Percentiles rank a stretch among this genome's conserved stretches.
These are phyloP conservation scores for Narthecium ossifragum DNA, from an alignment of 106 monocot genomes.

Conservation along the genomic window DNA sequence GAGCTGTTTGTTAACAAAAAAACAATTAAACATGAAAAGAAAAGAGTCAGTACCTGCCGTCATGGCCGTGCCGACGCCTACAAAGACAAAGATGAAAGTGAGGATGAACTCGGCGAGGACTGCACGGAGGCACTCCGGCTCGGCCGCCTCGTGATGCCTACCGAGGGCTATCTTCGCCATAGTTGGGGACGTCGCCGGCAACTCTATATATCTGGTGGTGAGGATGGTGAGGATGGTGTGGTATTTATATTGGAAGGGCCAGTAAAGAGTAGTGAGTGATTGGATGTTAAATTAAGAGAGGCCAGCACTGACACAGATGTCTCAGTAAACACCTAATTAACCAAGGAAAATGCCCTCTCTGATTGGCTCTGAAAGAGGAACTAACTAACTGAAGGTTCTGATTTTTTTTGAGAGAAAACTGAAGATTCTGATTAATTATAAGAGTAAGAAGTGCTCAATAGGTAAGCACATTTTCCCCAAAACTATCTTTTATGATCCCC, in stretches of 20 bases:
- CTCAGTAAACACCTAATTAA: no score
- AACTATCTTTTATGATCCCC: no score
- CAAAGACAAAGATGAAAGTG: slow-evolving; percentile 81
- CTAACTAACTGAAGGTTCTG: no score
- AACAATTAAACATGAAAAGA: not conserved
- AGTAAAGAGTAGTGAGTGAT: not conserved
- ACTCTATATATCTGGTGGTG: not conserved
- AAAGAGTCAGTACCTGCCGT: slow-evolving; percentile 29
- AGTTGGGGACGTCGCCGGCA: no score
- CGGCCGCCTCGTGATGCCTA: slow-evolving; percentile 28
- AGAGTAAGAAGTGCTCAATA: no score
- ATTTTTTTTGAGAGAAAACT: no score
- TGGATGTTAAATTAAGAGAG: no score
- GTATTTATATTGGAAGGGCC: not conserved
- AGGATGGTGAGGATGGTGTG: not conserved
- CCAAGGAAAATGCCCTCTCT: no score
- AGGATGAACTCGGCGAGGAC: slow-evolving; percentile 51
- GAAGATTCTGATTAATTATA: no score
- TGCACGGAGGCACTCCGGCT: slow-evolving; percentile 59
- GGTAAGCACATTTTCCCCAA: no score
- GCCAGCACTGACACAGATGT: no score
- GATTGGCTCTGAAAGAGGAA: no score
- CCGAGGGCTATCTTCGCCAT: slow-evolving; percentile 59
- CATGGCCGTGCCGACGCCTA: slow-evolving; percentile 69
- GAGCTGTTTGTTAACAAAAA: not conserved